These are phyloP conservation scores for Amauroascus niger DNA, from an alignment of 2,329 filamentous ascomycete species.

Conservation along the genomic window DNA sequence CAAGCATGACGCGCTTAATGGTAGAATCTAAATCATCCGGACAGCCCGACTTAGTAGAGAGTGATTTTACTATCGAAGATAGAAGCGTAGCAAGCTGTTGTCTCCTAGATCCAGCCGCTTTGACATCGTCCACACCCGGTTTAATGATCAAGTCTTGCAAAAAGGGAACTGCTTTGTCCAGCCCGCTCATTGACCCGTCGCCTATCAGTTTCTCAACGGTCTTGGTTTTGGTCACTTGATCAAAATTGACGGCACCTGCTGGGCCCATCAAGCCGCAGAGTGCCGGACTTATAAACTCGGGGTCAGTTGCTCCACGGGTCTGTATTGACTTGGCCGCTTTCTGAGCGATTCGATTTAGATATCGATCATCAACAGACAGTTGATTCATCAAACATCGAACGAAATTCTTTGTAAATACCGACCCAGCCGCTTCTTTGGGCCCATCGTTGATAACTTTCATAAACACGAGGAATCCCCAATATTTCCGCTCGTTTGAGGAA, in stretches of 20 bases:
- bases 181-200: constrained; percentile 43
- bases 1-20: constrained; percentile 38
- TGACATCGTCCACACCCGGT: constrained; percentile 39
- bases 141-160: constrained; percentile 40
- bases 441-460: constrained; percentile 57
- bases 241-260: constrained; percentile 67
- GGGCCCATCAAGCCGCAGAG: constrained; percentile 60
- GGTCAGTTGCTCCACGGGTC: constrained; percentile 51
- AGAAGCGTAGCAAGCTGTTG: constrained; percentile 45
- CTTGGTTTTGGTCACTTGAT: constrained; percentile 75
- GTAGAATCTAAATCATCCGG: constrained; percentile 33
- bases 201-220: constrained; percentile 66
- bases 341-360: constrained; percentile 67
- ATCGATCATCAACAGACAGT: constrained; percentile 64
- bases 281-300: constrained; percentile 50
- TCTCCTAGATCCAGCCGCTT: constrained; percentile 38
- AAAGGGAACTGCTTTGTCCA: constrained; percentile 47
- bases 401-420: constrained; percentile 73
- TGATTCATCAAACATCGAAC: constrained; percentile 77
- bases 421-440: constrained; percentile 42
- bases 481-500: constrained; percentile 80
- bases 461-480: constrained; percentile 82
- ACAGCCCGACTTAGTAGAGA: constrained; percentile 23
- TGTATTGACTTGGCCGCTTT: constrained; percentile 66
- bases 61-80: constrained; percentile 40